Conservation (phyloP, 2,329 filamentous ascomycete species). For the Ascochyta rabiei region DNA sequence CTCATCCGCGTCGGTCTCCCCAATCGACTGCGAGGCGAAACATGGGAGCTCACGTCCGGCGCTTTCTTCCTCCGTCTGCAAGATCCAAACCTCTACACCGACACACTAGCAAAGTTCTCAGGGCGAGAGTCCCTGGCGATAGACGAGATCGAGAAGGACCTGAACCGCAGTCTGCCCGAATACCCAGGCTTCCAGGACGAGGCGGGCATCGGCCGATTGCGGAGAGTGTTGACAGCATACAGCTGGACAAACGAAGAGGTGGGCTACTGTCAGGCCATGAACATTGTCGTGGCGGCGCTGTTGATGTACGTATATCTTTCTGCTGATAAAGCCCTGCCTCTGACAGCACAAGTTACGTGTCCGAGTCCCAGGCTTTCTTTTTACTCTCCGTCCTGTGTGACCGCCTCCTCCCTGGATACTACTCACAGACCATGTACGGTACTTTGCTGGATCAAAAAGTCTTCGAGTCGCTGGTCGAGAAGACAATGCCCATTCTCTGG, state of each 20-base stretch:
- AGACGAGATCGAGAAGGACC: constrained; percentile 97
- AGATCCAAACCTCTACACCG: constrained; percentile 79
- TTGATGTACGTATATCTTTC: constrained; percentile 68
- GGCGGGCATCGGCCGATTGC: constrained; percentile 87
- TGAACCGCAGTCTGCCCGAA: constrained; percentile 94
- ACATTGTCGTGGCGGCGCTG: constrained; percentile 96
- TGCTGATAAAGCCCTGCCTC: constrained; percentile 16
- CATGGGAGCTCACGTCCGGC: constrained; percentile 94
- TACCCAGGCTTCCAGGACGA: constrained; percentile 97
- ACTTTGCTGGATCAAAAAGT: constrained; percentile 96
- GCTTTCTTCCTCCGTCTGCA: constrained; percentile 88
- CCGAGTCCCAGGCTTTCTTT: constrained; percentile 94
- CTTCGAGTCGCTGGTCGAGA: constrained; percentile 97
- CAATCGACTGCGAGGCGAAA: constrained; percentile 89
- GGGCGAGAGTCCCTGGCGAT: constrained; percentile 92
- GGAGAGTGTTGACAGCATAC: constrained; percentile 92
- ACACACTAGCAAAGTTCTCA: constrained; percentile 82
- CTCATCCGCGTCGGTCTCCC: constrained; percentile 93
- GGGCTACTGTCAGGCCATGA: constrained; percentile 99
- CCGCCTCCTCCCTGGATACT: constrained; percentile 91
- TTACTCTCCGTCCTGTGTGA: constrained; percentile 90
- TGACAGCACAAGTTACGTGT: constrained; percentile 75
- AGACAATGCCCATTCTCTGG: constrained; percentile 98
- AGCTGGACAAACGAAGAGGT: constrained; percentile 97
- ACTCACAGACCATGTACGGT: constrained; percentile 99